Base-by-base conservation (phyloP, 495 filamentous ascomycete genomes). In the Aspergillus bertholletiae region DNA sequence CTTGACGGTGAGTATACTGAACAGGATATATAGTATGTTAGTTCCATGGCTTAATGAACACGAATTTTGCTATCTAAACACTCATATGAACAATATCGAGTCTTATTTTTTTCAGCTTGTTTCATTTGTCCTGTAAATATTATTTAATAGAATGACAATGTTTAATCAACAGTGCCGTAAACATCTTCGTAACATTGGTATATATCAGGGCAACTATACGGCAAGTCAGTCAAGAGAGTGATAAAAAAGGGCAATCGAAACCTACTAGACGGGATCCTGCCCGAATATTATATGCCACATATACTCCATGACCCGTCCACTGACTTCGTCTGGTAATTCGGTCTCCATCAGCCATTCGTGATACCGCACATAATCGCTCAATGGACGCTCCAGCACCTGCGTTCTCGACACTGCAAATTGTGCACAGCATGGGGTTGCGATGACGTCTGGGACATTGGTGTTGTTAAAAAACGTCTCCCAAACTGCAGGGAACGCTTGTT, bases 281-380 rank as follows among this genome's bases (percentile, higher is more conserved):
- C 70, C 75, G 49, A 82, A 87, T 55, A 84, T 75, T 56, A 86
- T 80, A 69, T 90, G 87, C 87, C 88, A 90, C 53, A 83, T 62
- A 59, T 85, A 89, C 69, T 90, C 88, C 72, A 88, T 75, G 15
- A 90, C 73, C 15, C 86, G 62, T 5, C 87, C 87, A 40, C 78
- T 84, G 32, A 80, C 63, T 22, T 73, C 72, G 51, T 88, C 83
- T 13, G 73, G 65, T 46, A 88, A 61, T 18, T 74, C 67, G 17
- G 87, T 88, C 24, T 80, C 64, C 35, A 86, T 58, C 13, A 89
- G 55, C 87, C 87, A 90, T 13, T 76, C 54, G 12, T 85, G 68
- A 57, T 75, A 86, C 2, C 63, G 63, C 22, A 73, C 44, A 60
- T 89, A 90, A 22, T 81, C 78, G 43, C 72, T 73, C 54, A 68